These are phyloP conservation scores for Aspergillus puulaauensis DNA, from an alignment of 2,329 filamentous ascomycete genomes.

Conservation along the genomic window DNA sequence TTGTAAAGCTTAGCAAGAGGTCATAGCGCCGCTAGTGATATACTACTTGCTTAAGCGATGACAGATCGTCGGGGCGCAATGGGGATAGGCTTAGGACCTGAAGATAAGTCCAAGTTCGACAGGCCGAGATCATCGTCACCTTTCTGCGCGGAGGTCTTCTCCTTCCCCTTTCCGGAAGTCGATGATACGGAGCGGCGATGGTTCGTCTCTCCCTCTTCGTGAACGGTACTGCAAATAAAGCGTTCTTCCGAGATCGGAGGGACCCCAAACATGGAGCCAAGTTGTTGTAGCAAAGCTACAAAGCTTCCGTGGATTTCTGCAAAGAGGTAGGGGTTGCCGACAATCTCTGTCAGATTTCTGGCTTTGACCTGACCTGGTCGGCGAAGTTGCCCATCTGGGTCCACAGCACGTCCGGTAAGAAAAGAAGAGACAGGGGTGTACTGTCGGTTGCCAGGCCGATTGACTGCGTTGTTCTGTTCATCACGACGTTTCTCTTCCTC, in stretches of 20 bases:
- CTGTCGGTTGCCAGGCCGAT: conserved; percentile 35
- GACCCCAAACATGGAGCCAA: conserved; percentile 48
- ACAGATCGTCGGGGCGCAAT: conserved; percentile 37
- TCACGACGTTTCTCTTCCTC: conserved; percentile 46
- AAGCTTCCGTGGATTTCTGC: conserved; percentile 58
- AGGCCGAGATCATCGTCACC: conserved; percentile 32
- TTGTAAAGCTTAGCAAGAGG: background rate
- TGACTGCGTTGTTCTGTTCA: conserved; percentile 31
- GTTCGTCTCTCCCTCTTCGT: conserved; percentile 26
- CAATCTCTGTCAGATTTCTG: conserved; percentile 58
- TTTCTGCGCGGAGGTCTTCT: conserved; percentile 19
- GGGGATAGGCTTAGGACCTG: conserved; percentile 38
- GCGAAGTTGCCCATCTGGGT: conserved; percentile 56
- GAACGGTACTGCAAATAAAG: conserved; percentile 41
- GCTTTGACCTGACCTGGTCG: conserved; percentile 54
- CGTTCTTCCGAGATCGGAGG: conserved; percentile 43
- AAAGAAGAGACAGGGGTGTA: conserved; percentile 60
- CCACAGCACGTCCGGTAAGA: conserved; percentile 55
- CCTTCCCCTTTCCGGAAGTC: conserved; percentile 17
- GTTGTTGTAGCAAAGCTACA: conserved; percentile 48
- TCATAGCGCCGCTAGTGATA: background rate
- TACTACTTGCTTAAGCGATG: conserved; percentile 29
- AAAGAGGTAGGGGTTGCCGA: conserved; percentile 59
- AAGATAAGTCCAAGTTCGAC: conserved; percentile 33
- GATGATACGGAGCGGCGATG: conserved; percentile 25